Base-by-base conservation (phyloP, 2,329 filamentous ascomycete genomes). In the Fusarium liriodendri region DNA sequence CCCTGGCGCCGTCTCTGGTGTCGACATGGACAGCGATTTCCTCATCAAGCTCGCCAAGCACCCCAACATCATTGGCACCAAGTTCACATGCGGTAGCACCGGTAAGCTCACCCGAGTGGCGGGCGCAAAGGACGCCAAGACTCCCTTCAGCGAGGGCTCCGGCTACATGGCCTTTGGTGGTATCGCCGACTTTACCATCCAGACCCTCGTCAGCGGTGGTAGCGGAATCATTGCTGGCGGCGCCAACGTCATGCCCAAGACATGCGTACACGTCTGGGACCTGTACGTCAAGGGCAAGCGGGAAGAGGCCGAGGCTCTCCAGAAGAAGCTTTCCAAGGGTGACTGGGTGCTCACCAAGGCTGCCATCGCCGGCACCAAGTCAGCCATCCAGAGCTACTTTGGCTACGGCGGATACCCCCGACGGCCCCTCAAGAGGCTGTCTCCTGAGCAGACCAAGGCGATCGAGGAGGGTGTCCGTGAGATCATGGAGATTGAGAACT, bases 41-140 rank as follows among this genome's bases (percentile, higher is more conserved):
- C 89, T 97, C 78, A 94, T 97, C 85, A 89, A 89, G 80, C 89
- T 97, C 40, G 93, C 92, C 52, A 85, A 91, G 80, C 94, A 97
- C 84, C 90, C 91, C 74, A 97, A 97, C 84, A 94, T 97, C 79
- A 86, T 95, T 72, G 95, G 95, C 72, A 95, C 94, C 64, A 97
- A 97, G 83, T 97, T 97, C 87, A 97, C 95, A 45, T 97, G 94
- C 81, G 95, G 94, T 74, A 97, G 94, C 86, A 97, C 94, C 1
- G 95, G 95, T 73, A 97, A 97, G 85, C 88, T 97, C 74, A 96
- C 94, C 14, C 91, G 95, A 35, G 94, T 97, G 6, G 94, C 94
- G 8, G 84, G 89, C 16, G 94, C 91, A 54, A 90, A 92, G 57
- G 85, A 93, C 77, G 94, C 94, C 66, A 90, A 91, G 82, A 95